Evolutionary conservation across 495 filamentous ascomycete species (phyloP), one percentile per base, ranked within the genome.

Genomic region (Filosporella fistucella): DNA sequence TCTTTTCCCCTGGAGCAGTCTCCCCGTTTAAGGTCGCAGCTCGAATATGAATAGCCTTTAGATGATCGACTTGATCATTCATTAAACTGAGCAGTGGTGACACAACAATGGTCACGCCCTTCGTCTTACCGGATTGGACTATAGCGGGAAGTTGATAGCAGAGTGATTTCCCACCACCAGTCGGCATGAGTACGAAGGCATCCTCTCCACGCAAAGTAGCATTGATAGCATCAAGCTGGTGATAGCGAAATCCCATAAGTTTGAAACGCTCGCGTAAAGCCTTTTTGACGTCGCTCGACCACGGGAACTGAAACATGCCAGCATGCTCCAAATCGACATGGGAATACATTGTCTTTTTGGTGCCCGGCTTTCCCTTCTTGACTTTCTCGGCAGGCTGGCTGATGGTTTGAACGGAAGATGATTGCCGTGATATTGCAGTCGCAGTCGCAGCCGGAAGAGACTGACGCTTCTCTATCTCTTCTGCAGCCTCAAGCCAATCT

Each of bases 61-160:
- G 67, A 65, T 95, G 90, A 3, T 80, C 71, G 2, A 96, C 88
- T 59, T 99, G 93, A 57, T 99, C 93, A 54, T 90, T 82, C 91
- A 99, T 99, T 41, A 99, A 70, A 67, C 91, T 96, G 24, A 96
- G 72, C 34, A 99, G 66, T 13, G 93, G 93, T n/a, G 90, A 95
- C 33, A 99, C 78, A 13, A 99, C 93, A 29, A 99, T 72, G 0
- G 94, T 97, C 5, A 99, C 78, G 1, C 93, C 93, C 39, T 68
- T 74, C 0, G 91, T 97, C 50, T 76, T 80, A 13, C 93, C 94
- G 16, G 80, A 84, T 11, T 66, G 75, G n/a, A 97, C 71, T 20
- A 96, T 72, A 20, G 94, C 87, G 7, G 93, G 94, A 13, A 99
- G 69, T 57, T 99, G 93, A 62, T 97, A 99, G 63, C 94, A 97